phyloP scores from a whole-genome alignment of 2,329 filamentous ascomycete species.

The Acrocalymma vagum region DNA sequence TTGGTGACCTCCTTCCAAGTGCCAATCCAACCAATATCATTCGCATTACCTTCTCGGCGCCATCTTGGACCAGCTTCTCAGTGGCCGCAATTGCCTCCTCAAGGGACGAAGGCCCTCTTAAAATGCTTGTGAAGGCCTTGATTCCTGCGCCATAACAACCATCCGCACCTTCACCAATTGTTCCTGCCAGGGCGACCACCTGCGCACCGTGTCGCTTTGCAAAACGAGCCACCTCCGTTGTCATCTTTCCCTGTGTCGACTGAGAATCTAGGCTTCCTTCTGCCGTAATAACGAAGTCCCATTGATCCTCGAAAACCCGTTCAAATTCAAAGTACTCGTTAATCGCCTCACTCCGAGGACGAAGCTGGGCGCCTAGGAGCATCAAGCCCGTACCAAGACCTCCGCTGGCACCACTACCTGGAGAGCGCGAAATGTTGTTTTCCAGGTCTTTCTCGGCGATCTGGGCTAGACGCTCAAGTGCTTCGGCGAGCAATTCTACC shows the following conservation, averaged over 20 bases:
- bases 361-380: conserved; percentile 56
- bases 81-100: conserved; percentile 46
- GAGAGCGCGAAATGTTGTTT: conserved; percentile 47
- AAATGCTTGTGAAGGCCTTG: conserved; percentile 48
- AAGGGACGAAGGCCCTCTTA: conserved; percentile 42
- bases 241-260: conserved; percentile 62
- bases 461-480: conserved; percentile 54
- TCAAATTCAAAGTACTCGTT: conserved; percentile 61
- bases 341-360: conserved; percentile 59
- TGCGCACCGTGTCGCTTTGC: conserved; percentile 57
- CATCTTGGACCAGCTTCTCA: conserved; percentile 43
- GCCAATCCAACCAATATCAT: conserved; percentile 47
- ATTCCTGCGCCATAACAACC: conserved; percentile 37
- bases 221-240: conserved; percentile 60
- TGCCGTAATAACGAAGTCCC: conserved; percentile 62
- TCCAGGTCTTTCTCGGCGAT: conserved; percentile 46
- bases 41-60: conserved; percentile 47
- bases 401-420: conserved; percentile 62
- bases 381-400: conserved; percentile 62
- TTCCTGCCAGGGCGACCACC: conserved; percentile 52
- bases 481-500: conserved; percentile 52
- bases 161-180: conserved; percentile 38
- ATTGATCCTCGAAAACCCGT: conserved; percentile 53
- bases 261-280: conserved; percentile 63
- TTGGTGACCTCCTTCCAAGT: conserved; percentile 29